Percentiles rank a stretch among this genome's conserved stretches.
Evolutionary conservation across 495 filamentous ascomycete genomes (phyloP).

Genomic region (Penicillium tannophilum): DNA sequence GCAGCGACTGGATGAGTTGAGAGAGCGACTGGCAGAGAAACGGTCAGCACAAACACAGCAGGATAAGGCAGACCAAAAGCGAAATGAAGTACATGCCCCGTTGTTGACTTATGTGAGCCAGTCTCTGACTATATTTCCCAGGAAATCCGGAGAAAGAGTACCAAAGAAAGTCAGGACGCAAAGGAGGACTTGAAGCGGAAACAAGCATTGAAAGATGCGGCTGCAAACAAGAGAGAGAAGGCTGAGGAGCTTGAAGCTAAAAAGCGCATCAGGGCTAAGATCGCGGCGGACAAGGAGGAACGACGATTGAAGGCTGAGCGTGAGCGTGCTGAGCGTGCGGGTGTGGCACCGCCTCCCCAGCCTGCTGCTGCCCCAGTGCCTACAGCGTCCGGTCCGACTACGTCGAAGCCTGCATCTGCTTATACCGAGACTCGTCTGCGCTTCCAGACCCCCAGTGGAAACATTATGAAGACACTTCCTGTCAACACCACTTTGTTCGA

Average conservation of each 20-base stretch:
- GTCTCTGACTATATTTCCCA: slow-evolving; percentile 29
- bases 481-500: slow-evolving; percentile 92
- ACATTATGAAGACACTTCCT: slow-evolving; percentile 78
- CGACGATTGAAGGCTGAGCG: slow-evolving; percentile 78
- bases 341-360: slow-evolving; percentile 57
- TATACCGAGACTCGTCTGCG: slow-evolving; percentile 82
- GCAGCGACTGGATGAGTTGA: slow-evolving; percentile 71
- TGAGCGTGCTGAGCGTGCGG: slow-evolving; percentile 82
- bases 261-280: slow-evolving; percentile 84
- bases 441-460: slow-evolving; percentile 74
- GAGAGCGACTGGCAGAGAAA: slow-evolving; percentile 73
- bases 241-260: slow-evolving; percentile 83
- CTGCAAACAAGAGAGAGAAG: slow-evolving; percentile 83
- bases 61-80: slow-evolving; percentile 83
- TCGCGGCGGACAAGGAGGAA: slow-evolving; percentile 87
- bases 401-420: slow-evolving; percentile 59
- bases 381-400: slow-evolving; percentile 42
- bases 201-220: slow-evolving; percentile 87
- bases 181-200: slow-evolving; percentile 86
- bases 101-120: neutral
- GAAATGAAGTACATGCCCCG: slow-evolving; percentile 69
- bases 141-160: slow-evolving; percentile 86
- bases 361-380: slow-evolving; percentile 40
- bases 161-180: slow-evolving; percentile 72
- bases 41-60: slow-evolving; percentile 64